Evolutionary conservation across 768 basidiomycete species (phyloP).

Genomic region (Suillus variegatus): DNA sequence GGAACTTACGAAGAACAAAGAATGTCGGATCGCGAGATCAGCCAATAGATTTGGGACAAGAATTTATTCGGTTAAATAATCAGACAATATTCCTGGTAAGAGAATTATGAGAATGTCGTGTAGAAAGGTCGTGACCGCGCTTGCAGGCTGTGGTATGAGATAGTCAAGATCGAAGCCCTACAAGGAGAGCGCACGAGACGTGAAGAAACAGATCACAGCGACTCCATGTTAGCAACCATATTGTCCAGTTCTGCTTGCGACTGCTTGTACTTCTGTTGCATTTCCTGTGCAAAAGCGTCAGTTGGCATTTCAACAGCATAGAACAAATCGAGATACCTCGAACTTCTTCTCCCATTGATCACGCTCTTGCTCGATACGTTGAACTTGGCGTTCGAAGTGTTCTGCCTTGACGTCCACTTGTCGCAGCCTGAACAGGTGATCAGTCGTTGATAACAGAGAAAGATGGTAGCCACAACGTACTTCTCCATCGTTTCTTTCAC

Average conservation of each 20-base stretch:
- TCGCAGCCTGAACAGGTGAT: conserved; percentile 62
- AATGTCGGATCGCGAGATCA: background rate
- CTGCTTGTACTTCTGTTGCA: conserved; percentile 63
- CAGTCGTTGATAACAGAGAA: conserved; percentile 20
- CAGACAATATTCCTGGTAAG: conserved; percentile 13
- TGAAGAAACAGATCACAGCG: conserved; percentile 43
- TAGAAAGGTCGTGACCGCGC: background rate
- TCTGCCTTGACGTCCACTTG: conserved; percentile 99
- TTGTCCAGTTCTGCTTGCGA: conserved; percentile 85
- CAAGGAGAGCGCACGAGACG: conserved; percentile 5
- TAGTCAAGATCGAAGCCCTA: conserved; percentile 1
- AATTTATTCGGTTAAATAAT: conserved; percentile 17
- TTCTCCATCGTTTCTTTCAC: conserved; percentile 96
- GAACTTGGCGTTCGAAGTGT: conserved; percentile 93
- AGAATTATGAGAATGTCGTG: conserved; percentile 25
- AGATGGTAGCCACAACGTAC: conserved; percentile 48
- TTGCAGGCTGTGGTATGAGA: background rate
- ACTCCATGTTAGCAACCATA: conserved; percentile 74
- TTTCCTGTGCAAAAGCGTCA: conserved; percentile 52
- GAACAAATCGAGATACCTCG: conserved; percentile 54
- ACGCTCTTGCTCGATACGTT: conserved; percentile 85
- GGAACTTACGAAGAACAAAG: background rate
- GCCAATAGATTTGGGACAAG: background rate
- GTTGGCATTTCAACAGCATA: conserved; percentile 9
- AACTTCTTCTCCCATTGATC: conserved; percentile 94